Evolutionary conservation across 176 grass and related monocot species (phyloP).

Genomic region (Dactylis glomerata): DNA sequence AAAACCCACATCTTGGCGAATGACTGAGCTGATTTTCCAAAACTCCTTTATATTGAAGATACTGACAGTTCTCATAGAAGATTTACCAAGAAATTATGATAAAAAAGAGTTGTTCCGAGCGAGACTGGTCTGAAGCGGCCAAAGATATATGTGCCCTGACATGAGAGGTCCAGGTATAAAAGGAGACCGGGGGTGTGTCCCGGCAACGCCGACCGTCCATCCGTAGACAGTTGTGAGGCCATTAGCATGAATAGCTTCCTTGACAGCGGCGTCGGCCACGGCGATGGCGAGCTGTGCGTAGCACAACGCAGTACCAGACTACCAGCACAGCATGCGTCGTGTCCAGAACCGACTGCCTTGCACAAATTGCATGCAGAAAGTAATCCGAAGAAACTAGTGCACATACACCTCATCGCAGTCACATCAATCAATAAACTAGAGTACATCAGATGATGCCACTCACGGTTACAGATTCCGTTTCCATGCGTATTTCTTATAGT

Average conservation of each 20-base stretch:
- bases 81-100: no score
- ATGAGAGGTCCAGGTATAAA: not conserved
- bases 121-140: slow-evolving; percentile 18
- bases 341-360: not conserved
- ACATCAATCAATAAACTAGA: not conserved
- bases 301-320: not conserved
- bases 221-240: not conserved
- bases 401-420: not conserved
- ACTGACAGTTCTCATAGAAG: not conserved
- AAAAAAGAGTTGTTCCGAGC: not conserved
- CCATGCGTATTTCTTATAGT: not conserved
- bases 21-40: not conserved
- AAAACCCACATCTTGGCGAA: not conserved
- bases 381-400: not conserved
- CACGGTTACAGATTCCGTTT: not conserved
- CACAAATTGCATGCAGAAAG: not conserved
- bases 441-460: not conserved
- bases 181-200: not conserved
- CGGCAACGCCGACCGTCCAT: not conserved
- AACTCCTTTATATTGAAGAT: not conserved
- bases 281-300: not conserved
- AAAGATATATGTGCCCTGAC: not conserved
- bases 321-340: not conserved
- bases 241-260: not conserved
- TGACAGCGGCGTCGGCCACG: not conserved